Evolutionary conservation across 768 basidiomycete genomes (phyloP).

Genomic region (Pulveroboletus frians): DNA sequence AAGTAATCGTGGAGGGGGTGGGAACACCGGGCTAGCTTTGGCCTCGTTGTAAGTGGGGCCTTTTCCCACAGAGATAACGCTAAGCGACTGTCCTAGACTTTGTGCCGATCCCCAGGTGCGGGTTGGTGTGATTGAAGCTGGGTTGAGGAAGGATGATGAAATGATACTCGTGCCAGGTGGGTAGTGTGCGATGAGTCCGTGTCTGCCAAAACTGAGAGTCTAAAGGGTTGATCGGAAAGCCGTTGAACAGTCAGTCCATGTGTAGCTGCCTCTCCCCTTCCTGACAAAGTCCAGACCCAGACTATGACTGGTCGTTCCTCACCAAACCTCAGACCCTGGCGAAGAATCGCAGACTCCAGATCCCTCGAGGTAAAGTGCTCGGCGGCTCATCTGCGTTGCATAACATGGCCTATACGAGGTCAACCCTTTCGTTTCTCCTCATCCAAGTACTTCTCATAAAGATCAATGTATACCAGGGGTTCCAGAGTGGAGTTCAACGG

Average conservation of each 20-base stretch:
- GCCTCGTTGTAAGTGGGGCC: conserved; percentile 10
- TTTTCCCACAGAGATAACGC: not conserved
- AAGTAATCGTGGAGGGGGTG: conserved; percentile 5
- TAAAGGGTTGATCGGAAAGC: conserved; percentile 8
- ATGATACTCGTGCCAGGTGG: conserved; percentile 11
- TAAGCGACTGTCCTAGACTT: conserved; percentile 6
- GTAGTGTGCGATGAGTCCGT: not conserved
- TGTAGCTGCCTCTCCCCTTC: not conserved
- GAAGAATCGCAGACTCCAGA: conserved; percentile 6
- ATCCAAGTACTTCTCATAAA: not conserved
- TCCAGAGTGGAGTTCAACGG: conserved; percentile 15
- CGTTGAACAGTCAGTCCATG: conserved; percentile 5
- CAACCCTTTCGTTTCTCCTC: no score
- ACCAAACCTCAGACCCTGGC: conserved; percentile 7
- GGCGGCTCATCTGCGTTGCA: conserved; percentile 13
- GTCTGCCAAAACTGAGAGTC: not conserved
- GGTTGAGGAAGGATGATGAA: conserved; percentile 10
- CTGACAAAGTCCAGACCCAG: conserved; percentile 8
- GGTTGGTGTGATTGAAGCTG: conserved; percentile 15
- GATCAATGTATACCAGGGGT: conserved; percentile 1
- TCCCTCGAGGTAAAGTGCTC: conserved; percentile 10
- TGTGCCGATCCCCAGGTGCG: not conserved
- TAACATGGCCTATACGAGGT: conserved; percentile 12
- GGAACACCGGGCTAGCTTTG: conserved; percentile 13
- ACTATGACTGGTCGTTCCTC: conserved; percentile 14